These are phyloP conservation scores for Kluyveromyces sp. DNA, from an alignment of 1,139 yeast species.

Conservation along the genomic window DNA sequence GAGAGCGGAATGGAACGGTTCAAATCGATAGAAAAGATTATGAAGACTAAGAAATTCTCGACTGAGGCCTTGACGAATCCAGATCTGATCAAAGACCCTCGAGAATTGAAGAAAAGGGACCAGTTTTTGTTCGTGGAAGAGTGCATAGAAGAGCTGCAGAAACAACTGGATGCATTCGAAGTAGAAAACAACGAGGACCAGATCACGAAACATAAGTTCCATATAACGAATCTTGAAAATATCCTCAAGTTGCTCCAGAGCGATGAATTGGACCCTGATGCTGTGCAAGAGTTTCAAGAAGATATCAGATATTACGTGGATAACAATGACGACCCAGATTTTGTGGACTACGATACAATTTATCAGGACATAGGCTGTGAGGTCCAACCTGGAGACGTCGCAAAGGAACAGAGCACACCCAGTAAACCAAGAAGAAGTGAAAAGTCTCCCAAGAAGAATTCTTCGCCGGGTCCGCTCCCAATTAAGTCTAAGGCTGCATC, in stretches of 20 bases:
- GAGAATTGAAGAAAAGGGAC: slow-evolving; percentile 73
- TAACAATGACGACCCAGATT: slow-evolving; percentile 91
- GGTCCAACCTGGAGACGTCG: slow-evolving; percentile 34
- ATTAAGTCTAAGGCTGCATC: slow-evolving; percentile 7
- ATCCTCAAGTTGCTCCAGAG: slow-evolving; percentile 74
- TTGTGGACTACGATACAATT: slow-evolving; percentile 89
- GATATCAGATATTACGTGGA: slow-evolving; percentile 93
- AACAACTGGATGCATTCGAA: slow-evolving; percentile 75
- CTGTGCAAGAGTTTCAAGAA: slow-evolving; percentile 73
- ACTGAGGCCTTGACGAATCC: slow-evolving; percentile 83
- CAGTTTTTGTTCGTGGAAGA: slow-evolving; percentile 65
- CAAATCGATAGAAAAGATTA: slow-evolving; percentile 87
- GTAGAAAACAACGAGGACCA: slow-evolving; percentile 66
- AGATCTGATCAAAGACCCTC: slow-evolving; percentile 58
- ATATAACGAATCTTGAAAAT: slow-evolving; percentile 68
- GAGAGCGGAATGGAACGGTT: slow-evolving; percentile 96
- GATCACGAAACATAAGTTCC: slow-evolving; percentile 73
- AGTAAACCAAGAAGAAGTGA: slow-evolving; percentile 13
- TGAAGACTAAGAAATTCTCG: slow-evolving; percentile 93
- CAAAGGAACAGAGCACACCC: slow-evolving; percentile 12
- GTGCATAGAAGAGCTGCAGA: slow-evolving; percentile 73
- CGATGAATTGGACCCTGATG: slow-evolving; percentile 76
- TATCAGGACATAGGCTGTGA: slow-evolving; percentile 76
- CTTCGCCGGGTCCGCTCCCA: slow-evolving; percentile 7
- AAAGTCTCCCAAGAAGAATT: slow-evolving; percentile 21